Evolutionary conservation across 306 rosid species (phyloP), one percentile per base, ranked within the genome.

Genomic region (Acacia crassicarpa): DNA sequence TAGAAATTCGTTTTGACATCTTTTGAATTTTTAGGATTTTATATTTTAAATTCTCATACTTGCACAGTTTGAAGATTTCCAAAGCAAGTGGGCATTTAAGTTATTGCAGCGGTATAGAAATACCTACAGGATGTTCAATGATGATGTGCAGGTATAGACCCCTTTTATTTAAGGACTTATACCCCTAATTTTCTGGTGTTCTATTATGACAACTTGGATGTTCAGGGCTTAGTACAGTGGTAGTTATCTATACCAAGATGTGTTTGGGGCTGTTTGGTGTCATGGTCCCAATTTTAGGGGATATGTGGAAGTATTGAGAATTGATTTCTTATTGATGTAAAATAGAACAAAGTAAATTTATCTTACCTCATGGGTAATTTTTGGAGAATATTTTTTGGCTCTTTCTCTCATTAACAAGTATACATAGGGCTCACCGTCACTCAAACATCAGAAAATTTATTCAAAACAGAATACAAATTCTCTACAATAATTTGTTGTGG

Each of bases 21-120:
- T 58, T 58, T 23, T 23, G 0, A 23, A 10, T 23, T 10, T 8
- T 22, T 33, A 66, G 56, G 68, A 76, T 45, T 72, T 72, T 45
- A 43, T 13, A 71, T 59, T 61, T 79, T 83, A 38, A 30, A 38
- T 54, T 38, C 46, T 84, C 48, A 41, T 86, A 74, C 74, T 61
- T 78, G 23, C 68, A 67, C 90, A 96, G 99, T 96, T 96, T 90
- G 99, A 96, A 90, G 99, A 96, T 87, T 96, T 96, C 83, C 98
- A 93, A 90, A 96, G 99, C 97, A 96, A 96, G 82, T 96, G 99
- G 99, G 99, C 99, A 35, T 93, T 96, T 83, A 94, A 92, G 89
- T 89, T 96, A 81, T 91, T 96, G 80, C 98, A 93, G 85, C 93
- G 99, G 41, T 96, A 96, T 85, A 92, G 99, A 91, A 83, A 38